Percentiles rank a stretch among this genome's conserved stretches.
These are phyloP conservation scores for Cucumis variabilis DNA, from an alignment of 331 rosid species.

Conservation along the genomic window DNA sequence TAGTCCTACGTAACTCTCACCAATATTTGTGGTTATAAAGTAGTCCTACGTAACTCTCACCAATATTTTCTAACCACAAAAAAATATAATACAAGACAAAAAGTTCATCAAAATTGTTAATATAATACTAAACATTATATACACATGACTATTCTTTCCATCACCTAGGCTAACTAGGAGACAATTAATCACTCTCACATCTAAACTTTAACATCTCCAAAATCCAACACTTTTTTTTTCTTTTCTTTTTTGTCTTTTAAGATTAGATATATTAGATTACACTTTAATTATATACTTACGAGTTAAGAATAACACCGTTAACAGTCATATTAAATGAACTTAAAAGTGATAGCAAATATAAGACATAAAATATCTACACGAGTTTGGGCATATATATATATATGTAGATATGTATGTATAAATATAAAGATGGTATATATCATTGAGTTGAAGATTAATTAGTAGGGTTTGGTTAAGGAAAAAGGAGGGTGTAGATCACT, in stretches of 20 bases:
- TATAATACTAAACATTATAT: too few relatives aligned
- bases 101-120: not conserved
- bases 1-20: too few relatives aligned
- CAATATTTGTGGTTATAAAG: too few relatives aligned
- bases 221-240: not conserved
- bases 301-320: not conserved
- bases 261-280: too few relatives aligned
- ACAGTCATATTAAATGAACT: not conserved
- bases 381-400: not conserved
- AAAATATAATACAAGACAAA: too few relatives aligned
- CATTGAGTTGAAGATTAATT: slow-evolving; percentile 8
- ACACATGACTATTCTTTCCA: too few relatives aligned
- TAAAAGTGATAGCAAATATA: not conserved
- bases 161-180: too few relatives aligned
- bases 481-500: not conserved
- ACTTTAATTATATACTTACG: not conserved
- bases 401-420: not conserved
- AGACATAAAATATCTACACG: not conserved
- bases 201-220: not conserved
- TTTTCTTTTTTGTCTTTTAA: not conserved
- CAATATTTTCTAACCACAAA: not conserved
- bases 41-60: not conserved
- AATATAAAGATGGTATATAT: not conserved
- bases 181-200: not conserved
- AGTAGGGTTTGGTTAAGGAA: not conserved